A percentile compares a stretch with the other conserved stretches of the same genome.
phyloP scores from a whole-genome alignment of 345 rosid species.

The Odontarrhena argentea region DNA sequence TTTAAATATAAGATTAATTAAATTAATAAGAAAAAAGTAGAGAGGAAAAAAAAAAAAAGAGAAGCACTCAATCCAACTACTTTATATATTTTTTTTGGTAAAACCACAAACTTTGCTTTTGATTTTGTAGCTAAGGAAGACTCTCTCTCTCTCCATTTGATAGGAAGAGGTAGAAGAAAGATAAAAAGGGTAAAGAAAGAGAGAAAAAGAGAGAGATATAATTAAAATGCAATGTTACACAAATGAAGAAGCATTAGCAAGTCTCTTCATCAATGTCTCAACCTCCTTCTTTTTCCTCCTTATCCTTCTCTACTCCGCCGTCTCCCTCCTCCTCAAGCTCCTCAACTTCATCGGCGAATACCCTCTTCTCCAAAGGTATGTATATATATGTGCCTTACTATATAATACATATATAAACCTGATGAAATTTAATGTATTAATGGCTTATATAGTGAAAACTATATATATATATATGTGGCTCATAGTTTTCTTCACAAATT shows the following conservation, averaged over 20 bases:
- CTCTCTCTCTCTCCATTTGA: constrained; percentile 35
- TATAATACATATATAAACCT: not conserved
- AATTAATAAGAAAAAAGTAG: constrained; percentile 29
- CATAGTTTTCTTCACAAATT: not conserved
- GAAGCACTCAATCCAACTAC: constrained; percentile 40
- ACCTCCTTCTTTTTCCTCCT: constrained; percentile 66
- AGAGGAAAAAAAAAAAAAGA: constrained; percentile 27
- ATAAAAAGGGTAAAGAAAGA: constrained; percentile 39
- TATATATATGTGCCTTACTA: constrained; percentile 6
- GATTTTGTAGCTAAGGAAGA: constrained; percentile 31
- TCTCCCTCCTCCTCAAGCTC: constrained; percentile 56
- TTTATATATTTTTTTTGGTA: constrained; percentile 18
- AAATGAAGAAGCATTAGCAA: constrained; percentile 64
- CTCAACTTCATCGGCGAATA: constrained; percentile 67
- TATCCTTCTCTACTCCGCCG: constrained; percentile 67
- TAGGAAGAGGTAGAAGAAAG: constrained; percentile 42
- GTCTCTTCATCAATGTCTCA: constrained; percentile 75
- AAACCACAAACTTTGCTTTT: constrained; percentile 40
- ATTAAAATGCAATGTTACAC: constrained; percentile 74
- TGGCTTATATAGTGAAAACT: not conserved
- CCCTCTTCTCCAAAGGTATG: constrained; percentile 65
- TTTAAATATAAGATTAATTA: not conserved
- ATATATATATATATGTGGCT: not conserved
- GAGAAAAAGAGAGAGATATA: constrained; percentile 25
- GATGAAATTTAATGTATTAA: not conserved